These are phyloP conservation scores for Nemania bipapillata DNA, from an alignment of 2,329 filamentous ascomycete species.

Conservation along the genomic window DNA sequence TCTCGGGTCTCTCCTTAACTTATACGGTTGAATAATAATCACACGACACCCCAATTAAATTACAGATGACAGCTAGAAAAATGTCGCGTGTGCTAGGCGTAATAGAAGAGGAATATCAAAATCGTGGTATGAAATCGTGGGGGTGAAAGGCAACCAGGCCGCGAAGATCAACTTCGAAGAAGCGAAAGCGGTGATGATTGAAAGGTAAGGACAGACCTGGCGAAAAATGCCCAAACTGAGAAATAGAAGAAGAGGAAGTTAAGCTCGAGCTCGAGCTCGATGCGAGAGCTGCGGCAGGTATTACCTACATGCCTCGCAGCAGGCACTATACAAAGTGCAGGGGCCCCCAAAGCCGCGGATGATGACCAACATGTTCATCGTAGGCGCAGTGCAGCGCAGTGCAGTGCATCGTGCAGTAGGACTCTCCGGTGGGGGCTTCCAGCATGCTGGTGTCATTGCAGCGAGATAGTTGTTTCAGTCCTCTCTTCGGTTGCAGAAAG, in stretches of 20 bases:
- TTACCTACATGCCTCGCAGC: background rate
- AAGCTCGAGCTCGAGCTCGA: slow-evolving; percentile 9
- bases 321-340: too few relatives aligned
- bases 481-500: slow-evolving; percentile 24
- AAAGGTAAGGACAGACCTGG: slow-evolving; percentile 34
- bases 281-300: slow-evolving; percentile 10
- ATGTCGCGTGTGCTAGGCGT: slow-evolving; percentile 17
- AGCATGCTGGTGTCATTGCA: slow-evolving; percentile 21
- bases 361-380: slow-evolving; percentile 6
- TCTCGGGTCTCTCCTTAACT: background rate
- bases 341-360: slow-evolving; percentile 6
- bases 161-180: slow-evolving; percentile 51
- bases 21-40: slow-evolving; percentile 1
- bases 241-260: slow-evolving; percentile 19
- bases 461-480: slow-evolving; percentile 30
- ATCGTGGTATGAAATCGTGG: too few relatives aligned
- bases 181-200: slow-evolving; percentile 34
- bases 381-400: background rate
- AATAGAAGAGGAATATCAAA: slow-evolving; percentile 9
- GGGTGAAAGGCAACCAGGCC: slow-evolving; percentile 44
- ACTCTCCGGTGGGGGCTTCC: slow-evolving; percentile 3
- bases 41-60: background rate
- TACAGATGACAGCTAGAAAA: slow-evolving; percentile 1
- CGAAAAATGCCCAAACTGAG: slow-evolving; percentile 15
- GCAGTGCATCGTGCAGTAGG: too few relatives aligned